Conservation (phyloP, 2,329 filamentous ascomycete species). For the Nannizziopsis arthrosporioides region DNA sequence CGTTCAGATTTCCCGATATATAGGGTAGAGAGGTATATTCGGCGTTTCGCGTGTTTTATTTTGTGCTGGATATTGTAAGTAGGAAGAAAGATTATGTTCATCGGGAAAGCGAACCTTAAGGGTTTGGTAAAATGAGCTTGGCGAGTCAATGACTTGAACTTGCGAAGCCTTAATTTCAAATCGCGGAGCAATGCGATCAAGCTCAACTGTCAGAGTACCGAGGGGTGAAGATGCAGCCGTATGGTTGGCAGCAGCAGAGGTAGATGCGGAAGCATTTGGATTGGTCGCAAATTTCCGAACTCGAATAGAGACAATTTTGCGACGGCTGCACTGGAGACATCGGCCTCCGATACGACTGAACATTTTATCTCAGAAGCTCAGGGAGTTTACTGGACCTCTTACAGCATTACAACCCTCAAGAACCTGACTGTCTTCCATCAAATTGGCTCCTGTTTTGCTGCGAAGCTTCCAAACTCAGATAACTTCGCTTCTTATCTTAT, state of each 20-base stretch:
- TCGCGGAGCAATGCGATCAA: slow-evolving; percentile 81
- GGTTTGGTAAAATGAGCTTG: slow-evolving; percentile 80
- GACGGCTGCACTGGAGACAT: slow-evolving; percentile 26
- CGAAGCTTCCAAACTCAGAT: neutral
- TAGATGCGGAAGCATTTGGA: slow-evolving; percentile 16
- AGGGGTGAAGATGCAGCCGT: slow-evolving; percentile 36
- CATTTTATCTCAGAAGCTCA: slow-evolving; percentile 19
- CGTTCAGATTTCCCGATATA: slow-evolving; percentile 91
- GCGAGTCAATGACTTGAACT: slow-evolving; percentile 66
- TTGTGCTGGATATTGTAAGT: slow-evolving; percentile 47
- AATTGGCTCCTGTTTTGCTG: neutral
- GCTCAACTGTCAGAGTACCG: slow-evolving; percentile 54
- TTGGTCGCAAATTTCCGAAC: slow-evolving; percentile 31
- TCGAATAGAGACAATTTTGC: slow-evolving; percentile 21
- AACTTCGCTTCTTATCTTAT: slow-evolving; percentile 10
- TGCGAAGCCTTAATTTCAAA: slow-evolving; percentile 75
- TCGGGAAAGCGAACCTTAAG: slow-evolving; percentile 55
- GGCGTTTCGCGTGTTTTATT: slow-evolving; percentile 63
- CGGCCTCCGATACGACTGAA: slow-evolving; percentile 32
- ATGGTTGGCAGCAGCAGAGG: slow-evolving; percentile 14
- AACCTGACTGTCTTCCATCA: neutral
- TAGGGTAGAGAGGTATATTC: slow-evolving; percentile 87
- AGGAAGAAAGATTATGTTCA: slow-evolving; percentile 2
- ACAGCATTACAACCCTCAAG: neutral
- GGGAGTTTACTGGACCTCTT: no score